Evolutionary conservation across 2,329 filamentous ascomycete genomes (phyloP).

Genomic region (Pseudocercospora eumusae): DNA sequence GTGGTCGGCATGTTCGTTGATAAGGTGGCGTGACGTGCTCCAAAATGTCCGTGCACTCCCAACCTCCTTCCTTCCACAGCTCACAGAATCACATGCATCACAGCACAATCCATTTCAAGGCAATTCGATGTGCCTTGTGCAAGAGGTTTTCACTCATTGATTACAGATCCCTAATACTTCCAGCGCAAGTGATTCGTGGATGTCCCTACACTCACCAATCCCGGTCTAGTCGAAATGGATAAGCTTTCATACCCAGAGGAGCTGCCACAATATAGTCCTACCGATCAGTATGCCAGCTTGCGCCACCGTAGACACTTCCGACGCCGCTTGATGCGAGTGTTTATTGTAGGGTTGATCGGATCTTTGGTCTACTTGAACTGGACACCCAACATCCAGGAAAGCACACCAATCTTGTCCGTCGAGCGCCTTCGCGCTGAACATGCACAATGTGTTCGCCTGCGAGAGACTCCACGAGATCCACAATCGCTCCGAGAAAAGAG

Average conservation of each 20-base stretch:
- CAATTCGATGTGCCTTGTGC: not conserved
- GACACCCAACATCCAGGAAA: not conserved
- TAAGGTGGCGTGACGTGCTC: not conserved
- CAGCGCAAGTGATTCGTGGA: not conserved
- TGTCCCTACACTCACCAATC: not conserved
- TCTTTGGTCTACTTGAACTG: not conserved
- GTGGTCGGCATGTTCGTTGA: not conserved
- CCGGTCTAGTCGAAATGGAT: not conserved
- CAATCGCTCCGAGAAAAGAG: constrained; percentile 59
- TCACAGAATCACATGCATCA: not conserved
- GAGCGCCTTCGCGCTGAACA: constrained; percentile 58
- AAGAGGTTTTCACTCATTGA: no score
- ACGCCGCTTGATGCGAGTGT: not conserved
- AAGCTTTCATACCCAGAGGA: not conserved
- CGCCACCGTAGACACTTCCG: not conserved
- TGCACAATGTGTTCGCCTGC: constrained; percentile 58
- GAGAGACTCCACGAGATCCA: constrained; percentile 57
- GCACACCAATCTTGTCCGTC: constrained; percentile 47
- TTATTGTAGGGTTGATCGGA: not conserved
- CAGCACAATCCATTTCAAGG: not conserved
- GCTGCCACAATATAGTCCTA: constrained; percentile 2
- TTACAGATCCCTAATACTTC: no score
- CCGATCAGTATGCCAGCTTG: not conserved
- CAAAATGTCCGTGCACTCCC: not conserved
- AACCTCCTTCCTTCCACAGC: not conserved